phyloP scores from a whole-genome alignment of 495 filamentous ascomycete genomes.

The Durotheca rogersii region DNA sequence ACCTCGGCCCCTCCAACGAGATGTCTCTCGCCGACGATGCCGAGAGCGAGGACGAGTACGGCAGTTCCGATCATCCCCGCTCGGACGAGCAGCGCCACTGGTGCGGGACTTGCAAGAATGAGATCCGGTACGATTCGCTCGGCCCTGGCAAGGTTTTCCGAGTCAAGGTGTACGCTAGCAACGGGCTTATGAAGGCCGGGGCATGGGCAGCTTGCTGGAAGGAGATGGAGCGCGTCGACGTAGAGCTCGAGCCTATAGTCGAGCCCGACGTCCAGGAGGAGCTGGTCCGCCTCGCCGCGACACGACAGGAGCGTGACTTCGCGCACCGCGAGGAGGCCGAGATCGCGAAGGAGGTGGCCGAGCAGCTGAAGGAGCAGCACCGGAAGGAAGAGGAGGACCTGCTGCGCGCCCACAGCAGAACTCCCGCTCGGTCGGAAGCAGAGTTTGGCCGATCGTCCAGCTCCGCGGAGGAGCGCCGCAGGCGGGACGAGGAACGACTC shows the following conservation, averaged over 20 bases:
- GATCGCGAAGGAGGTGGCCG: constrained; percentile 33
- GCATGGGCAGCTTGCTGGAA: constrained; percentile 94
- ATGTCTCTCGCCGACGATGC: constrained; percentile 45
- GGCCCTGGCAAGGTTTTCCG: constrained; percentile 65
- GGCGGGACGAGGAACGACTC: constrained; percentile 51
- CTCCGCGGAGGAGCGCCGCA: constrained; percentile 32
- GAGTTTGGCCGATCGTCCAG: constrained; percentile 16
- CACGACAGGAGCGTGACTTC: constrained; percentile 37
- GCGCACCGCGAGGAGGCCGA: constrained; percentile 34
- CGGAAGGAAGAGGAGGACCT: constrained; percentile 6
- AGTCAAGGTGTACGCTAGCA: constrained; percentile 86
- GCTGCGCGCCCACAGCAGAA: constrained; percentile 5
- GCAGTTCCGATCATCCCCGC: constrained; percentile 34
- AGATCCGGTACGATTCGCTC: constrained; percentile 51
- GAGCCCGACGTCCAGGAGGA: constrained; percentile 44
- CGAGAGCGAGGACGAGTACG: constrained; percentile 49
- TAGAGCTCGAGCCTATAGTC: constrained; percentile 74
- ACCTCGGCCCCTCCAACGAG: constrained; percentile 51
- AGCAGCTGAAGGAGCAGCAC: constrained; percentile 26
- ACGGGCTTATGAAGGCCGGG: constrained; percentile 86
- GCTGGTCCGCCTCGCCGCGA: constrained; percentile 44
- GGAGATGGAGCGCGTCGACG: constrained; percentile 96
- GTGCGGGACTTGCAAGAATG: constrained; percentile 58
- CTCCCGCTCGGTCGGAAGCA: constrained; percentile 11
- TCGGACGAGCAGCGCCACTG: constrained; percentile 52